Base-by-base conservation (phyloP, 2,329 filamentous ascomycete genomes). In the Penicillium sclerotiorum region DNA sequence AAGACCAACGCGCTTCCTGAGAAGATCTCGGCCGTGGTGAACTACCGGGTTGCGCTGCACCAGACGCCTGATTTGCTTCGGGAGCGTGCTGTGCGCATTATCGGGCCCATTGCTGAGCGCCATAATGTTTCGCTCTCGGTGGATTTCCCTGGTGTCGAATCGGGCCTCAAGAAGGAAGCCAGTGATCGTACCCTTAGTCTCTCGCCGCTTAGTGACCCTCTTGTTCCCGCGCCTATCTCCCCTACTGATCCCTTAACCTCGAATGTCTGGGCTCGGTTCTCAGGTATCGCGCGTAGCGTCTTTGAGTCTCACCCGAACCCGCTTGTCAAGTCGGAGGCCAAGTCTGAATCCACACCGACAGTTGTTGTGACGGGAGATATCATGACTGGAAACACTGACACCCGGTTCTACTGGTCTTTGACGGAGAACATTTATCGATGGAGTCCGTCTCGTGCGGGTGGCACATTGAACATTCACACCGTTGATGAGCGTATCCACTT, bases 1-100 rank as follows among this genome's bases (percentile, higher is more conserved):
- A 84, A 84, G 61, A 77, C 79, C 55, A 84, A 84, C 49, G 81
- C 81, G 2, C 72, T 84, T 32, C 81, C 81, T 0, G 80, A 83
- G 63, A 77, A 76, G 37, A 75, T 80, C 37, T 74, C 68, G 3
- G 73, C 79, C 0, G 73, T 76, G 1, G 73, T 83, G 30, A 83
- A 84, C 59, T 80, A 83, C 67, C 80, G 81, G 6, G 75, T 83
- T 33, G 80, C 80, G n/a, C 72, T 80, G 13, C 79, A 81, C 52
- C 75, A 81, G 56, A 74, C 73, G 2, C 75, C 78, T 3, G 63
- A 75, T 13, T 63, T 71, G 20, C 69, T 81, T 5, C 76, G 73
- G 49, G 62, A 70, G 21, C 78, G 79, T 25, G 69, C 81, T 7
- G 55, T 77, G 5, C 61, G 73, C n/a, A 67, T 80, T 36, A 71